Evolutionary conservation across 257 asterid species (phyloP), one percentile per base, ranked within the genome.

Genomic region (Solanum appendiculatum): DNA sequence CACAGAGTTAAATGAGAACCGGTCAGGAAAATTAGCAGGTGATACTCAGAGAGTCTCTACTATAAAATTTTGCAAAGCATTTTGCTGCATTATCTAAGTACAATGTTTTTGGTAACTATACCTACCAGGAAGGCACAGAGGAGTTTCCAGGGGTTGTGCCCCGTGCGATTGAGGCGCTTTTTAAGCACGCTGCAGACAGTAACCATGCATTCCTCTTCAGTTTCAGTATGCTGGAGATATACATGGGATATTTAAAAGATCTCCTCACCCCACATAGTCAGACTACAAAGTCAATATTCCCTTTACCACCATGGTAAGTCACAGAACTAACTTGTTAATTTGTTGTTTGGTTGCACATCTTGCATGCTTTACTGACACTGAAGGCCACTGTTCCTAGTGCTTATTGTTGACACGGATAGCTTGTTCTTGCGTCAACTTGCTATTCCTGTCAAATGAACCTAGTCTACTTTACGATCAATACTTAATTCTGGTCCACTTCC

Each of bases 121-220:
- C 56, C 73, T 11, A 6, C 21, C 80, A 86, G 88, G 88, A 86
- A 78, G 88, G 88, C 70, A 86, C 86, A 25, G 20, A 34, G 48
- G 86, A 86, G 60, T 31, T 81, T 60, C 88, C 86, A 86, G 88
- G 88, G 69, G 75, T 86, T 34, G 88, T 86, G 23, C 86, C 88
- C 20, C 72, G 82, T 64, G 73, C 72, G 8, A 42, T 86, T 60
- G 69, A 86, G 85, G 88, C 88, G 7, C 86, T 86, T 34, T 86
- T 86, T 78, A 66, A 78, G 88, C 86, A 86, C 42, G 80, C 82
- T 33, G 33, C 40, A 6, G 86, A 86, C 77, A 60, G 69, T 86
- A 86, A 86, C 88, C 86, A 80, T 64, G 39, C 60, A 81, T 80
- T 60, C 29, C 81, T 86, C 56, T 80, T 86, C 60, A 80, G 46